Evolutionary conservation across 1,284 basidiomycete species (phyloP).

Genomic region (Ganoderma sp.): DNA sequence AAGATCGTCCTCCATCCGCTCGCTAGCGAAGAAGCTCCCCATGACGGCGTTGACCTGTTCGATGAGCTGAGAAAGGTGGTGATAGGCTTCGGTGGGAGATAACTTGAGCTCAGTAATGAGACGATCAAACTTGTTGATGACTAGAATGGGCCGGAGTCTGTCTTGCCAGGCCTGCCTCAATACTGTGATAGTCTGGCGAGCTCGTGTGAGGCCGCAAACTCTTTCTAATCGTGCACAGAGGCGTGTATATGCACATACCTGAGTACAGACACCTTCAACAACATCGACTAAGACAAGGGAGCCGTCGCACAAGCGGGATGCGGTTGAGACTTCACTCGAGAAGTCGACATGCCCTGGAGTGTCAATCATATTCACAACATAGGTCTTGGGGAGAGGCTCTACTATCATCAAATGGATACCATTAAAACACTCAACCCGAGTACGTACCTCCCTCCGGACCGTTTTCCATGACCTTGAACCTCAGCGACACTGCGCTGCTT

Average conservation of each 20-base stretch:
- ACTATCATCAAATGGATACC: constrained; percentile 36
- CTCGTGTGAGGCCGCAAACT: not conserved
- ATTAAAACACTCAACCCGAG: constrained; percentile 31
- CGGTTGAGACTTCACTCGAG: constrained; percentile 95
- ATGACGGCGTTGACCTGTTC: constrained; percentile 99
- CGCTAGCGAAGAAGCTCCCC: constrained; percentile 94
- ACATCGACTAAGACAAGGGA: constrained; percentile 97
- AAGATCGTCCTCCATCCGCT: constrained; percentile 97
- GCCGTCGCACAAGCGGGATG: constrained; percentile 93
- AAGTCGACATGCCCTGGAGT: constrained; percentile 99
- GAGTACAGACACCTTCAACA: constrained; percentile 98
- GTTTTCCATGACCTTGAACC: constrained; percentile 78
- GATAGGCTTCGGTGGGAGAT: constrained; percentile 91
- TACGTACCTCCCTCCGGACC: constrained; percentile 50
- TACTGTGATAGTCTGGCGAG: constrained; percentile 86
- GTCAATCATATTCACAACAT: constrained; percentile 94
- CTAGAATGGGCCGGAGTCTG: constrained; percentile 86
- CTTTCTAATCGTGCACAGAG: not conserved
- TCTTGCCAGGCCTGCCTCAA: constrained; percentile 96
- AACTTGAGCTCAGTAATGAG: constrained; percentile 94
- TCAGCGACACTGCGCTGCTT: constrained; percentile 89
- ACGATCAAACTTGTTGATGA: constrained; percentile 98
- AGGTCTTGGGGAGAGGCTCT: constrained; percentile 66
- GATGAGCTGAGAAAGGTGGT: constrained; percentile 91
- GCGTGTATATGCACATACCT: constrained; percentile 57